phyloP scores from a whole-genome alignment of 2,329 filamentous ascomycete genomes.

The Tolypocladium album region DNA sequence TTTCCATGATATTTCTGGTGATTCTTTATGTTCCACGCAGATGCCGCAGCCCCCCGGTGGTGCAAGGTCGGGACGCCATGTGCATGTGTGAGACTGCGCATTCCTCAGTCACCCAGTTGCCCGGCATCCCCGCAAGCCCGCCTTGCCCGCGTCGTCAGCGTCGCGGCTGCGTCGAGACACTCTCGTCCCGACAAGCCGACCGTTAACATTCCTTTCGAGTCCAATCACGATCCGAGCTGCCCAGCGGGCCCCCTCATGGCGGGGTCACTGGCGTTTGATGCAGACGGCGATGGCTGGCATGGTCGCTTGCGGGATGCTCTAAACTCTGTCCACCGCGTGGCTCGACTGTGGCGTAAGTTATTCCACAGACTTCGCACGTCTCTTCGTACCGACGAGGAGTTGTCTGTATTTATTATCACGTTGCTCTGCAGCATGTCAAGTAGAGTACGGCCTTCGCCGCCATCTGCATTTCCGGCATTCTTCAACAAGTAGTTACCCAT shows the following conservation, averaged over 20 bases:
- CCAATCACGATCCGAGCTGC: not conserved
- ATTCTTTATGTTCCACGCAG: no score
- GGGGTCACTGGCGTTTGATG: not conserved
- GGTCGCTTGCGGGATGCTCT: not conserved
- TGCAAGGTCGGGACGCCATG: not conserved
- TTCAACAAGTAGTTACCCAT: no score
- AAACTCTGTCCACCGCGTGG: not conserved
- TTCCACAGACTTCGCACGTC: not conserved
- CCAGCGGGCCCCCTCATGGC: not conserved
- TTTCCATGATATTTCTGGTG: no score
- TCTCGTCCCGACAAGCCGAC: not conserved
- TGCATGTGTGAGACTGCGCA: not conserved
- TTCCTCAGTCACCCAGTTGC: not conserved
- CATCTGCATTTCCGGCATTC: not conserved
- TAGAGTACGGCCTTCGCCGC: not conserved
- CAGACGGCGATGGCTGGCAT: not conserved
- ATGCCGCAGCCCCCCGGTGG: no score
- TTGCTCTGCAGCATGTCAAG: no score
- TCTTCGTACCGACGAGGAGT: no score
- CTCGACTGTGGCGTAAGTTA: no score
- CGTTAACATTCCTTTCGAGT: not conserved
- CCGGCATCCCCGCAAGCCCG: no score
- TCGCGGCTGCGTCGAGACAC: not conserved
- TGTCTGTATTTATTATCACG: no score
- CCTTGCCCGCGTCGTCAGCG: not conserved